Percentiles rank a stretch among this genome's conserved stretches.
phyloP scores from a whole-genome alignment of 2,329 filamentous ascomycete genomes.

The Microdochium paspali region DNA sequence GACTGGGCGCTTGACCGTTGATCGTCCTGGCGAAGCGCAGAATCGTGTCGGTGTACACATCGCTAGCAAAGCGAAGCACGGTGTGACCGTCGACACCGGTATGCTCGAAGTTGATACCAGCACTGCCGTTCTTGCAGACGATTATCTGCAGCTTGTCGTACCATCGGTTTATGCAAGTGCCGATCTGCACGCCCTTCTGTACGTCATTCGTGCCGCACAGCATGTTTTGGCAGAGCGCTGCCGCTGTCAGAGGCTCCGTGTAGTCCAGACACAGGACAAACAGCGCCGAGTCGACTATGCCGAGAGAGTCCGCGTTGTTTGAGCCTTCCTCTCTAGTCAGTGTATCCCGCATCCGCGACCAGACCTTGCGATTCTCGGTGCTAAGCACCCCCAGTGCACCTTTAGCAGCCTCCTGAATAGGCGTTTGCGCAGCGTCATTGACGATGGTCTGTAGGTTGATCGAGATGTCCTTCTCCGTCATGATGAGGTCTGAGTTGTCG shows the following conservation, averaged over 20 bases:
- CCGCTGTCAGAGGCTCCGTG: conserved; percentile 70
- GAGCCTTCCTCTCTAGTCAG: conserved; percentile 77
- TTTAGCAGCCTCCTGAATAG: conserved; percentile 92
- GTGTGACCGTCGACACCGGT: conserved; percentile 97
- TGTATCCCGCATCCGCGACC: conserved; percentile 85
- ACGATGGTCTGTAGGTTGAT: conserved; percentile 88
- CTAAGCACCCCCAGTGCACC: conserved; percentile 86
- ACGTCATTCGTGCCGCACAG: conserved; percentile 90
- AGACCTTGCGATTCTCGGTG: conserved; percentile 92
- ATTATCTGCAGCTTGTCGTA: conserved; percentile 99
- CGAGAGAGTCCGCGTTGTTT: conserved; percentile 93
- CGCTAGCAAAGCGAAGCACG: conserved; percentile 89
- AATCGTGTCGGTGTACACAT: conserved; percentile 96
- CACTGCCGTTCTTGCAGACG: conserved; percentile 96
- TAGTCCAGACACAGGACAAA: conserved; percentile 92
- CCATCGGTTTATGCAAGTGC: conserved; percentile 96
- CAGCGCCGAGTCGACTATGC: conserved; percentile 87
- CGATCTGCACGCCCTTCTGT: conserved; percentile 87
- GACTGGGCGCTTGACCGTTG: conserved; percentile 81
- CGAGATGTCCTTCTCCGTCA: conserved; percentile 89
- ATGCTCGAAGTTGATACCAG: conserved; percentile 98
- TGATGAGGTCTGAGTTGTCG: conserved; percentile 88
- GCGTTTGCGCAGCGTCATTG: conserved; percentile 79
- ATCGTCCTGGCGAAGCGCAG: conserved; percentile 90
- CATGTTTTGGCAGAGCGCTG: conserved; percentile 96